Evolutionary conservation across 116 monocot genomes (phyloP), one percentile per base, ranked within the genome.

Genomic region (Zostera marina): DNA sequence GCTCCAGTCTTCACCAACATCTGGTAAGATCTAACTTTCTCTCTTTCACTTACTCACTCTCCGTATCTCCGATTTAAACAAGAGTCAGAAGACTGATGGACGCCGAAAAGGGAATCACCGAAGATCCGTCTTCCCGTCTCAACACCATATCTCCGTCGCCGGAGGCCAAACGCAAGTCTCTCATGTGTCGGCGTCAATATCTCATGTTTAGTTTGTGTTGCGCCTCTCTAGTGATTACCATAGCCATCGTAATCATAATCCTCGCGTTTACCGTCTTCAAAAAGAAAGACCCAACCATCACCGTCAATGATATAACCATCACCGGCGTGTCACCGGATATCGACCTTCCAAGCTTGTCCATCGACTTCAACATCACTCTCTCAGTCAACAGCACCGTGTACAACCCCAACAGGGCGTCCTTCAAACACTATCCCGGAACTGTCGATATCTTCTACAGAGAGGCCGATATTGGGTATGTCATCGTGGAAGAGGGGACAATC

Each of bases 361-460:
- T 91, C 42, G 23, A 74, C 44, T 39, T 91, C 62, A 91, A 91
- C 81, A 54, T 82, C 59, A 79, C 81, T 52, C 72, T 91, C 43
- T 45, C 60, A 26, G 69, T 91, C 48, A 43, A 56, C 11, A 57
- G 77, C 56, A 62, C 46, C 44, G 77, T 85, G 32, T 13, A 60
- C 64, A 91, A 91, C 79, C 91, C 77, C 61, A 91, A 91, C 71
- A 69, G 67, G 24, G 85, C 77, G n/a, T 67, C 85, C 54, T 85
- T 91, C 91, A 1, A 64, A 45, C 70, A 79, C 74, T 64, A n/a
- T 59, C 61, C 56, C 42, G 91, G 81, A 53, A 67, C 44, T 14
- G 61, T 76, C 60, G 32, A n/a, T 16, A 48, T 91, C 44, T 54
- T 39, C 68, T 91, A 91, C 84, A 61, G 73, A 10, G 73, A 76